These are phyloP conservation scores for Boletus subparvulus DNA, from an alignment of 768 basidiomycete genomes.

Conservation along the genomic window DNA sequence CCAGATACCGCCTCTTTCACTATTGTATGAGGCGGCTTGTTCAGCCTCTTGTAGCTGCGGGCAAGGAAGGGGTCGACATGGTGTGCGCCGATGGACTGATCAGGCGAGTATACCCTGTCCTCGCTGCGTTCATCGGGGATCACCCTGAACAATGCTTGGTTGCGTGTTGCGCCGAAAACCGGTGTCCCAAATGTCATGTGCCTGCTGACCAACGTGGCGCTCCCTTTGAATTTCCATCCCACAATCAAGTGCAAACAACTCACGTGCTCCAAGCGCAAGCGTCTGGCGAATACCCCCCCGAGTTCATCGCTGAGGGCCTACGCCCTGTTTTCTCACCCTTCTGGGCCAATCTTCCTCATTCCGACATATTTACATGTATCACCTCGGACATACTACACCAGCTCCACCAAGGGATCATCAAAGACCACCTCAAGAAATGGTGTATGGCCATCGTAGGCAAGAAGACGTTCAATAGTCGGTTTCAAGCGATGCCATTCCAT, in stretches of 20 bases:
- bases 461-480: too few species aligned
- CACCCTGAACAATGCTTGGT: too few species aligned
- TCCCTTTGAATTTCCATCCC: too few species aligned
- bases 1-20: neutral
- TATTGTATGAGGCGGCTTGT: neutral
- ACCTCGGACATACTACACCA: neutral
- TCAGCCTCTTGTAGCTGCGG: neutral
- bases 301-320: neutral
- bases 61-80: neutral
- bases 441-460: too few species aligned
- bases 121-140: neutral
- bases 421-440: conserved; percentile 4
- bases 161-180: neutral
- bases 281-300: neutral
- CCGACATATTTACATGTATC: neutral
- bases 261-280: too few species aligned
- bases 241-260: too few species aligned
- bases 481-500: too few species aligned
- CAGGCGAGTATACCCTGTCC: neutral
- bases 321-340: neutral
- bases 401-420: neutral
- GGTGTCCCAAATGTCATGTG: too few species aligned
- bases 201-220: too few species aligned
- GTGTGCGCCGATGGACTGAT: neutral
- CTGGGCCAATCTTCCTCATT: neutral